Evolutionary conservation across 2,329 filamentous ascomycete genomes (phyloP).

Genomic region (Lasiodiplodia sp.): DNA sequence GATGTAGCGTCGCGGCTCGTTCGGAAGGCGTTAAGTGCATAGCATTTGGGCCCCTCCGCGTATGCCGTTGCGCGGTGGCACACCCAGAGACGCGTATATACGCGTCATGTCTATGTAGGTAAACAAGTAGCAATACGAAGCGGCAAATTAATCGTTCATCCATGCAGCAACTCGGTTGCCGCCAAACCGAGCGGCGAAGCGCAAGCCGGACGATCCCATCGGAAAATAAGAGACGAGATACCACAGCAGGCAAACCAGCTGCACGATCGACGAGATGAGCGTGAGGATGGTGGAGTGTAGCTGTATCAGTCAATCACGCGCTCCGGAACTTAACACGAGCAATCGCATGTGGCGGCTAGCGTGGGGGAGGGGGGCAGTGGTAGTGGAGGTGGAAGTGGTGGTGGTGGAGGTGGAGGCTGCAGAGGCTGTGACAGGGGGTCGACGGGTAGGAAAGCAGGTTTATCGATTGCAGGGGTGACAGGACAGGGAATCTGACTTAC

Average conservation of each 20-base stretch:
- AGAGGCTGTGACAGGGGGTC: conserved; percentile 18
- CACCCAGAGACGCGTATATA: conserved; percentile 21
- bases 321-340: conserved; percentile 44
- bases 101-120: conserved; percentile 27
- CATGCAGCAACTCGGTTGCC: conserved; percentile 84
- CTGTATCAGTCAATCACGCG: conserved; percentile 59
- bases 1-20: conserved; percentile 17
- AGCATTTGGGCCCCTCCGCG: conserved; percentile 7
- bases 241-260: conserved; percentile 85
- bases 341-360: conserved; percentile 40
- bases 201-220: conserved; percentile 89
- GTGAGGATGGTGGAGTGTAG: conserved; percentile 86
- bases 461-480: conserved; percentile 29
- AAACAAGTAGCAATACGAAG: conserved; percentile 18
- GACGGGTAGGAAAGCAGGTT: conserved; percentile 30
- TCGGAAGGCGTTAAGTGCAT: conserved; percentile 29
- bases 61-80: conserved; percentile 20
- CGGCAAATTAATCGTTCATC: conserved; percentile 72
- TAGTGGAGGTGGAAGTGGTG: conserved; percentile 35
- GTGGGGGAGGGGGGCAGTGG: conserved; percentile 36
- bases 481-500: conserved; percentile 65
- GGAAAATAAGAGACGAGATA: conserved; percentile 98
- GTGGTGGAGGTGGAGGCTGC: conserved; percentile 35
- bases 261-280: conserved; percentile 80
- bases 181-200: conserved; percentile 86